phyloP scores from a whole-genome alignment of 1,284 basidiomycete species.

The Athelia sp. region DNA sequence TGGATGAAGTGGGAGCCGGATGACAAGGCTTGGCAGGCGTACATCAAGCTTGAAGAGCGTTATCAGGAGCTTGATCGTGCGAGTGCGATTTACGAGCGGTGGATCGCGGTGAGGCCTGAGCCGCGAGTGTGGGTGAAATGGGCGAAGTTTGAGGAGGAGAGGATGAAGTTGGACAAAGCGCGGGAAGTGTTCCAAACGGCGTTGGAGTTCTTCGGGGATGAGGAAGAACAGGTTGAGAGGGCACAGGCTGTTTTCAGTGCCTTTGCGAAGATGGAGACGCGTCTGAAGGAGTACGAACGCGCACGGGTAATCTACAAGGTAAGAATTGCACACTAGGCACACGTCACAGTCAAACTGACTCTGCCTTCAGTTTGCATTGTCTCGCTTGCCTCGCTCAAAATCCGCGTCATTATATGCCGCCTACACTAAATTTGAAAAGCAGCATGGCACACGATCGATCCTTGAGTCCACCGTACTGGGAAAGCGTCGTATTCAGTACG shows the following conservation, averaged over 20 bases:
- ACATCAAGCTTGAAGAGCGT: slow-evolving; percentile 94
- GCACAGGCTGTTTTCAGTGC: slow-evolving; percentile 94
- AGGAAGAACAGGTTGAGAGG: slow-evolving; percentile 95
- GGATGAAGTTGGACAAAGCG: slow-evolving; percentile 82
- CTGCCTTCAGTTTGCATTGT: slow-evolving; percentile 76
- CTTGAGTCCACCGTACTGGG: slow-evolving; percentile 94
- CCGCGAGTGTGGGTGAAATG: slow-evolving; percentile 96
- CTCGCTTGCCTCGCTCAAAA: slow-evolving; percentile 87
- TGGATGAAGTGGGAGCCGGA: slow-evolving; percentile 99
- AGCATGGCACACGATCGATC: slow-evolving; percentile 85
- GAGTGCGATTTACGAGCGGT: slow-evolving; percentile 90
- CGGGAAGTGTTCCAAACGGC: slow-evolving; percentile 97
- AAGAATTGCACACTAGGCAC: slow-evolving; percentile 7
- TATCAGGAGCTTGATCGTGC: slow-evolving; percentile 92
- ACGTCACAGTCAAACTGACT: not conserved
- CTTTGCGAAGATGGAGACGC: slow-evolving; percentile 97
- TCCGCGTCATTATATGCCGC: slow-evolving; percentile 81
- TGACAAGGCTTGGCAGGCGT: slow-evolving; percentile 98
- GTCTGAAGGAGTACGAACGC: slow-evolving; percentile 93
- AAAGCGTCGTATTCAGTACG: slow-evolving; percentile 96
- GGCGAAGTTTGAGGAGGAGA: slow-evolving; percentile 97
- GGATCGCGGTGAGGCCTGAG: slow-evolving; percentile 90
- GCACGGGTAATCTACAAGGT: slow-evolving; percentile 97
- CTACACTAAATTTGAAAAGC: slow-evolving; percentile 98
- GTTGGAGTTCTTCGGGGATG: slow-evolving; percentile 95